phyloP scores from a whole-genome alignment of 345 rosid genomes.

The Xanthoceras sorbifolium region DNA sequence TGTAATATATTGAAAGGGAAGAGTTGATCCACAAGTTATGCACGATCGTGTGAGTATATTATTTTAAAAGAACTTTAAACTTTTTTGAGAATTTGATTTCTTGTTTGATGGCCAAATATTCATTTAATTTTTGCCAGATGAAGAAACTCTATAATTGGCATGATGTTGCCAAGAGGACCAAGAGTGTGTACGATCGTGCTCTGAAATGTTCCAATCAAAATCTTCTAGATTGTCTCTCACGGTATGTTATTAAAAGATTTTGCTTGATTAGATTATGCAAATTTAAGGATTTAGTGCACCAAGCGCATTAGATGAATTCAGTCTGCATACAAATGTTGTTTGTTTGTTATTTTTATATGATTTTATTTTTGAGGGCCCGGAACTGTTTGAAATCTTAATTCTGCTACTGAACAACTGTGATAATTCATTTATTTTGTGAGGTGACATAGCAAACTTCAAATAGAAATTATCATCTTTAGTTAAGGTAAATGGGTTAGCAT shows the following conservation, averaged over 20 bases:
- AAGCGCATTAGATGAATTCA: not conserved
- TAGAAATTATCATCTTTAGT: not conserved
- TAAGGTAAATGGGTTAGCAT: not conserved
- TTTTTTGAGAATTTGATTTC: not conserved
- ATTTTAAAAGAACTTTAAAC: not conserved
- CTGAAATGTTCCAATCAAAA: conserved; percentile 63
- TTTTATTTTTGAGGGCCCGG: no score
- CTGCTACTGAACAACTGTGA: not conserved
- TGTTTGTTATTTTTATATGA: no score
- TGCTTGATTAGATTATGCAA: not conserved
- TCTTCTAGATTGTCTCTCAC: conserved; percentile 58
- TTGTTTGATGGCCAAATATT: not conserved
- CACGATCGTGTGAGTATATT: conserved; percentile 62
- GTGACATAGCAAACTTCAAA: not conserved
- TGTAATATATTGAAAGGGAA: conserved; percentile 1
- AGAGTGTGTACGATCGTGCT: conserved; percentile 82
- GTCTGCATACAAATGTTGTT: not conserved
- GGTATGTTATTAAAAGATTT: conserved; percentile 43
- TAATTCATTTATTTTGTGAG: not conserved
- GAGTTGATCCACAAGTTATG: conserved; percentile 76
- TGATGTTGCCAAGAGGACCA: conserved; percentile 91
- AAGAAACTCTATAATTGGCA: conserved; percentile 91
- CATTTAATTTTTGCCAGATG: conserved; percentile 42
- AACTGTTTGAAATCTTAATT: not conserved
- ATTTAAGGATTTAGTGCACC: not conserved